Conservation (phyloP, 148 eudicot genomes). For the Persicaria tinctoria region DNA sequence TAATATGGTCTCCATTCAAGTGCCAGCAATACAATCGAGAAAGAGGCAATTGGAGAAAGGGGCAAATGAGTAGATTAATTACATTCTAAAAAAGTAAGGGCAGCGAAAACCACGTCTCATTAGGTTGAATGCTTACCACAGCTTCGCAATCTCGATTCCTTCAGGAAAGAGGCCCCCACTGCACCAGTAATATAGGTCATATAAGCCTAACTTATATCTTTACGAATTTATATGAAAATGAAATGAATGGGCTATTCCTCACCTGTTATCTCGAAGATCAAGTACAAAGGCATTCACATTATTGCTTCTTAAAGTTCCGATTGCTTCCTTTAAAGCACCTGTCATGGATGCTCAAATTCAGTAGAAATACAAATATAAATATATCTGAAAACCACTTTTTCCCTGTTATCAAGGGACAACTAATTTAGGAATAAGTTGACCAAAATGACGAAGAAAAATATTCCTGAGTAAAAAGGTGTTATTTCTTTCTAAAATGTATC, state of each 20-base stretch:
- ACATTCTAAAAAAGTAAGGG: no score
- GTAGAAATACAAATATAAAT: not conserved
- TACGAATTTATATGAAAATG: not conserved
- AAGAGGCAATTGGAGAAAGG: not conserved
- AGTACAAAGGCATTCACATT: slow-evolving; percentile 82
- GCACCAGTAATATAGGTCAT: slow-evolving; percentile 38
- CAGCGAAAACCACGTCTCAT: no score
- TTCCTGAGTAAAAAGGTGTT: not conserved
- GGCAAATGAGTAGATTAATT: not conserved
- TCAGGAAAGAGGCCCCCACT: slow-evolving; percentile 99
- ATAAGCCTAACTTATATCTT: not conserved
- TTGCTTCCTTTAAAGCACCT: slow-evolving; percentile 94
- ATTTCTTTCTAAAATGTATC: not conserved
- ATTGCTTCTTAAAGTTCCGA: slow-evolving; percentile 63
- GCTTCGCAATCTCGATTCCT: slow-evolving; percentile 89
- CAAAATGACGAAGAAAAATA: not conserved
- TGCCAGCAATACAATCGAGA: not conserved
- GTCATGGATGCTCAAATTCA: slow-evolving; percentile 5
- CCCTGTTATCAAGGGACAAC: not conserved
- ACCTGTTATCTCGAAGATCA: slow-evolving; percentile 99
- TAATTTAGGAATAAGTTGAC: not conserved
- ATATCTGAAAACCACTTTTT: not conserved
- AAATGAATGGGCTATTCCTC: slow-evolving; percentile 17
- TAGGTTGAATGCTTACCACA: slow-evolving; percentile 55
- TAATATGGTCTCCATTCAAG: not conserved